Percentiles rank a stretch among this genome's conserved stretches.
Conservation (phyloP, 495 filamentous ascomycete genomes). For the Aspergillus haitiensis region DNA sequence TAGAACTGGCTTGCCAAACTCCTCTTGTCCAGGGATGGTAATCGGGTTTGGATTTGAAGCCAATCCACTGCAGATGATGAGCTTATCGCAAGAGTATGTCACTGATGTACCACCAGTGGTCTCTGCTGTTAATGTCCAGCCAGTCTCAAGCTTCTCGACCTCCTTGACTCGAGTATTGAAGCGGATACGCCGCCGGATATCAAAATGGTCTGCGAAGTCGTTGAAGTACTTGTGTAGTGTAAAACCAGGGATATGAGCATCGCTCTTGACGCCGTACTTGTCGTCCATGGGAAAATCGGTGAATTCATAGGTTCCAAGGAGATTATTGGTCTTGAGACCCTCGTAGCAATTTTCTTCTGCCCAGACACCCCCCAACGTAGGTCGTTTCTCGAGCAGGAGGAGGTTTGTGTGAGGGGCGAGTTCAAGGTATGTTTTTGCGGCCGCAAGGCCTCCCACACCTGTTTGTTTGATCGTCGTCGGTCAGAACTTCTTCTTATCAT, state of each 20-base stretch:
- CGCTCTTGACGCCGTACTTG: conserved; percentile 12
- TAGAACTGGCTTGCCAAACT: conserved; percentile 3
- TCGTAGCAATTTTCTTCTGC: conserved; percentile 21
- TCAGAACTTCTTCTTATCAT: background rate
- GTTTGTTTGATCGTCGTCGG: background rate
- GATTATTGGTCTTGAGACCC: conserved; percentile 20
- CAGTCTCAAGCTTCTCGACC: conserved; percentile 10
- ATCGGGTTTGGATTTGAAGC: conserved; percentile 8
- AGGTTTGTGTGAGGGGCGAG: conserved; percentile 27
- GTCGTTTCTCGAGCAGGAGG: conserved; percentile 28
- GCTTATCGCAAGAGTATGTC: background rate
- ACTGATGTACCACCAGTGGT: background rate
- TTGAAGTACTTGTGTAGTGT: conserved; percentile 25
- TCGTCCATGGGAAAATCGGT: conserved; percentile 27
- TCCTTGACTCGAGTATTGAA: conserved; percentile 24
- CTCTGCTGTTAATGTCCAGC: conserved; percentile 13
- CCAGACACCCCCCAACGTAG: conserved; percentile 36
- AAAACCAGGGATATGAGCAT: conserved; percentile 19
- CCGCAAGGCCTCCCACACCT: conserved; percentile 29
- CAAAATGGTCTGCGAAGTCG: conserved; percentile 28
- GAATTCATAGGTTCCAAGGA: conserved; percentile 28
- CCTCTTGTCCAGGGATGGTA: background rate
- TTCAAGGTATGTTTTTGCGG: conserved; percentile 34
- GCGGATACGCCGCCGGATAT: conserved; percentile 24
- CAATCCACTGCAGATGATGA: conserved; percentile 14